Evolutionary conservation across 2,329 filamentous ascomycete genomes (phyloP), one percentile per base, ranked within the genome.

Genomic region (Trichoderma sp.): DNA sequence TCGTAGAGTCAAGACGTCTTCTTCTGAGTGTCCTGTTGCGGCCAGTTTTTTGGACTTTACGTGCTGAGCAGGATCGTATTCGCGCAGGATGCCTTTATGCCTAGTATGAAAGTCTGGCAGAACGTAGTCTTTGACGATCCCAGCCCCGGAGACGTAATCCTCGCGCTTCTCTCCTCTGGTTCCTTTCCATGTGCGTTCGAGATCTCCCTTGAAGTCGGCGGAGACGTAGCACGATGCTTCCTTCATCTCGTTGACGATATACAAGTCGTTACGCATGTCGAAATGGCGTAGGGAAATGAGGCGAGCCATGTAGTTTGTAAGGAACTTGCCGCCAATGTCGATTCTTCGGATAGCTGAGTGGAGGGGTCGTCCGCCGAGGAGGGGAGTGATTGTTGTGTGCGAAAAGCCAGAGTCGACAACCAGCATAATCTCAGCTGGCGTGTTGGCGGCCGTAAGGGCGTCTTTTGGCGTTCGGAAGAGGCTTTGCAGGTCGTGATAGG

Each of bases 161-260:
- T 83, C 80, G 14, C 88, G 82, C 61, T 83, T 81, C 74, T 89
- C 85, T 55, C 89, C 86, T 71, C 87, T 82, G 1, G 91, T 89
- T 7, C 91, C 92, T 78, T 93, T 96, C 93, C 94, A 97, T 0
- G 90, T 91, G 72, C 85, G 86, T 72, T 98, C 94, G 43, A 99
- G 86, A 74, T 97, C 93, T 7, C 79, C 76, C 31, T 85, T 83
- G 79, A 98, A 97, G 76, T 96, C 89, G 0, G 87, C 82, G 2
- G 92, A 91, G 13, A 97, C 89, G 74, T 92, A 98, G 77, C 93
- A 97, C 0, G 92, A 89, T 5, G 91, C 86, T 78, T 99, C 96
- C 77, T 99, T 99, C 80, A 98, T 94, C 79, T 97, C 92, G 75
- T 97, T 97, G 77, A 97, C 93, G 62, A 98, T 91, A 78, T 96